Evolutionary conservation across 2,329 filamentous ascomycete species (phyloP), one percentile per base, ranked within the genome.

Genomic region (Lasiodiplodia citricola): DNA sequence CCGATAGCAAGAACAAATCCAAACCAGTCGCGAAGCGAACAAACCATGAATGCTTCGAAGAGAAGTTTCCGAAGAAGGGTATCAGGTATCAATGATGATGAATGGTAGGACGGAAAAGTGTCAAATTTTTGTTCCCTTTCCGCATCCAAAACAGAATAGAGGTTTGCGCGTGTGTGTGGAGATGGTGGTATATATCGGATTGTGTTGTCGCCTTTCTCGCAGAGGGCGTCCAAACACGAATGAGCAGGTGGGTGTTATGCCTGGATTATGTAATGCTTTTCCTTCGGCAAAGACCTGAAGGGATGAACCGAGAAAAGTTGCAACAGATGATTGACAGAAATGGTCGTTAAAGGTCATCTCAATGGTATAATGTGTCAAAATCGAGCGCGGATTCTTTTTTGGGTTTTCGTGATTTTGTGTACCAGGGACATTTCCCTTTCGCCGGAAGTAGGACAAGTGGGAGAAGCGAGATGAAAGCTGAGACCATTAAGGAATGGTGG

Each of bases 61-160:
- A 13, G 21, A 64, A 52, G 18, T 38, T 57, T 38, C 55, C 60
- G 60, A 64, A 64, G 60, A 64, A 64, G 60, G 60, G 60, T 64
- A 66, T 66, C 63, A 66, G 50, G 63, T 55, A 66, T 55, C 63
- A 47, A 57, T 55, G 52, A 66, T 55, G 51, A 52, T 66, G 41
- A 28, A 38, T 44, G 35, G 14, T 56, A 35, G 54, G 58, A 50
- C 28, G 58, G 23, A 50, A 50, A n/a, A 31, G n/a, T 31, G 21
- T 23, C 38, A 44, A n/a, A 25, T 25, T 18, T 35, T 50, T n/a
- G 21, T 21, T 47, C 21, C 44, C 44, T 10, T 47, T 47, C 44
- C 44, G n/a, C 44, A 47, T 47, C 44, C 44, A 47, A 47, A n/a
- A 21, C 44, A 47, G 44, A 47, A 47, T 47, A 8, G n/a, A 47